Conservation (phyloP, 73 alveolate genomes). For the Breviolum minutum region DNA sequence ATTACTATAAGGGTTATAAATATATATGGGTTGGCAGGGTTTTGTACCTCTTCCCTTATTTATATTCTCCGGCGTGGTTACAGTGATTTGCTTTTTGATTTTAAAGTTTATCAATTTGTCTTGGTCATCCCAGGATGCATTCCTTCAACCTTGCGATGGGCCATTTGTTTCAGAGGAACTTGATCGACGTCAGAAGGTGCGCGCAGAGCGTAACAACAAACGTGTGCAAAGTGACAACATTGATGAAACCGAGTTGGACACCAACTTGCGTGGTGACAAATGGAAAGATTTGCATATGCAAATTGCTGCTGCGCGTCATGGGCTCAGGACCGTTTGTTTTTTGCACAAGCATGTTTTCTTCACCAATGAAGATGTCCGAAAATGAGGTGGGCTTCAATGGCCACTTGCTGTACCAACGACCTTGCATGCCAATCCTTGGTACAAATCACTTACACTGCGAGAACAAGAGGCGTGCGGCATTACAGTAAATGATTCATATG, state of each 20-base stretch:
- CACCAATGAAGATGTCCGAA: background rate
- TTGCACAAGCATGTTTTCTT: background rate
- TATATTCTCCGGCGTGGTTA: background rate
- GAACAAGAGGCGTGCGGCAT: background rate
- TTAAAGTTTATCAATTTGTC: background rate
- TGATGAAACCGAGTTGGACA: background rate
- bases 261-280: background rate
- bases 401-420: background rate
- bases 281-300: background rate
- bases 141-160: background rate
- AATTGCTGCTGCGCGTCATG: background rate
- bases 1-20: background rate
- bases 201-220: background rate
- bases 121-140: background rate
- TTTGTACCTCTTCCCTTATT: background rate
- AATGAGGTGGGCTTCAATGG: background rate
- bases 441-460: background rate
- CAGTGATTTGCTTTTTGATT: too few species aligned
- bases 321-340: background rate
- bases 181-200: background rate
- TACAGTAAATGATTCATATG: too few species aligned
- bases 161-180: background rate
- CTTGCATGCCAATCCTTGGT: background rate
- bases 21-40: background rate
- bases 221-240: background rate